Evolutionary conservation across 139 green algal genomes (phyloP), one percentile per base, ranked within the genome.

Genomic region (Spirogloea muscicola): DNA sequence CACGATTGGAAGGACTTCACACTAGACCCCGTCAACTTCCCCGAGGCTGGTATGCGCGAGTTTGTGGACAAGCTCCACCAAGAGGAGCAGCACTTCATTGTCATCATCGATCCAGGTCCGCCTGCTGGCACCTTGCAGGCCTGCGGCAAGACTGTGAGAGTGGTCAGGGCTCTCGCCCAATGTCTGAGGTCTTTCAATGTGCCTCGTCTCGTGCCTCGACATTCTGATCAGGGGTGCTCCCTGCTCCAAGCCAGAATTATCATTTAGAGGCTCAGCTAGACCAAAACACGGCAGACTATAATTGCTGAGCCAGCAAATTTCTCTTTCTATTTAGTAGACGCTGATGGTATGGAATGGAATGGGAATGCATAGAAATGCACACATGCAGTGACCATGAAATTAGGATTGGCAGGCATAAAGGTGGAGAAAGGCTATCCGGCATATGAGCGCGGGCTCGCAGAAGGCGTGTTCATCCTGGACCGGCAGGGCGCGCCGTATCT

Each of bases 1-100:
- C 68, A 87, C 6, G 46, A 44, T 25, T 87, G 73, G 64, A 58
- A 77, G 9, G 88, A 91, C 68, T 93, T 93, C 81, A 93, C 84
- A 1, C 62, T 90, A 27, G 72, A 91, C 46, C 51, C 52, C 25
- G 46, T 57, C 0, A 38, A 66, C 36, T 91, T 82, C 43, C 60
- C 85, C 1, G 41, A 66, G 41, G 16, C 61, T 1, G 66, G 82
- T 13, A 80, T 87, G 73, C 74, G 70, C 46, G 76, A 58, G 13
- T 84, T 91, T 79, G 78, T 91, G 59, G 40, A 62, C 9, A 29
- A 74, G 46, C 74, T 91, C 72, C 82, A 89, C 51, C 42, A 39
- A 25, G 67, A 55, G 9, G 79, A 66, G 9, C 80, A 87, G 71
- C 48, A 51, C 38, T 91, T 72, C 62, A 81, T 91, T 58, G 79